Base-by-base conservation (phyloP, 1,284 basidiomycete genomes). In the Trametes polyzona region DNA sequence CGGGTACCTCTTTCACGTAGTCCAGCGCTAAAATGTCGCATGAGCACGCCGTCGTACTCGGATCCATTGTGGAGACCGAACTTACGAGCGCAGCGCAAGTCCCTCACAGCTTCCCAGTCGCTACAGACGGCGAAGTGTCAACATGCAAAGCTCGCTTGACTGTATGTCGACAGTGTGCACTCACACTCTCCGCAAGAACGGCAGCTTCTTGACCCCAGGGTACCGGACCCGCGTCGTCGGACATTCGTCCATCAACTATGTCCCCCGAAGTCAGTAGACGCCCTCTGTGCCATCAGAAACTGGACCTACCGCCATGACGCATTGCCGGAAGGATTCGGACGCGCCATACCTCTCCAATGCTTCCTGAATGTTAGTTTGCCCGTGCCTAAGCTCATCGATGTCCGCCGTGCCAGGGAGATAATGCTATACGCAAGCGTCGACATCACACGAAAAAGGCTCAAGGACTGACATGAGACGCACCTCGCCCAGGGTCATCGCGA, bases 401-500 rank as follows among this genome's bases (percentile, higher is more conserved):
- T 55, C 47, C 1, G 32, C 8, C 19, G 54, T 11, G 0, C 54
- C 61, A 2, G 55, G 57, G 1, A 59, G 46, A 37, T 33, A 46
- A 2, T 23, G 30, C 61, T 62, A 17, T 12, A 11, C 7, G 6
- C 24, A 4, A 2, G 16, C 24, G 16, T n/a, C n/a, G 5, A 27
- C 2, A 10, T 6, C 33, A 5, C 10, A 19, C 29, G 5, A 7
- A 24, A 26, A 24, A 21, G 12, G 7, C 2, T 11, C n/a, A 11
- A 5, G 19, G 14, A 14, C 14, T 6, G 10, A 9, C 6, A 9
- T 21, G 26, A 16, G 27, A 60, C 65, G 41, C 41, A 65, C 65
- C 16, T 60, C 43, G 3, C 57, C 59, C 37, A 60, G 53, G 29
- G 61, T 26, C 30, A 65, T 27, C 7, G 55, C 48, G 5, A 54